These are phyloP conservation scores for Quercus bicolor DNA, from an alignment of 306 rosid genomes.

Conservation along the genomic window DNA sequence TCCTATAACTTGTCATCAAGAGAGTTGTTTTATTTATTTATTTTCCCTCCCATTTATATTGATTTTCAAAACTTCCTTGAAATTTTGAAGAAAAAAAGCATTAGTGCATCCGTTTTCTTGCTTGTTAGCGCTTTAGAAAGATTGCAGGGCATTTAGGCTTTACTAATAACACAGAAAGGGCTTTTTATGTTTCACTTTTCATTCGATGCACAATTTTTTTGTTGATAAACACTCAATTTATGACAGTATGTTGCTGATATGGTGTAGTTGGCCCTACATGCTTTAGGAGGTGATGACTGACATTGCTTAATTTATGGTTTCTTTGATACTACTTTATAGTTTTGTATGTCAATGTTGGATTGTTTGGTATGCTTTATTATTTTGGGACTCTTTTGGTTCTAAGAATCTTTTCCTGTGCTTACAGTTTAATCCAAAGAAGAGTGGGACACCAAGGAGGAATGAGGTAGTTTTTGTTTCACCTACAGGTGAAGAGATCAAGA, in stretches of 20 bases:
- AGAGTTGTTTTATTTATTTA: background rate
- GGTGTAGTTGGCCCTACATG: background rate
- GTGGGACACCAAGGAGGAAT: conserved; percentile 13
- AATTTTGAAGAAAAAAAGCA: background rate
- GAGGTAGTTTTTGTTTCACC: conserved; percentile 19
- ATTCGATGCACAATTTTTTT: background rate
- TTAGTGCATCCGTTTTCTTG: no score
- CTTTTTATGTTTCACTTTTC: background rate
- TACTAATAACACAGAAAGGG: no score
- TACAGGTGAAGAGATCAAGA: conserved; percentile 19
- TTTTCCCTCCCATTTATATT: background rate
- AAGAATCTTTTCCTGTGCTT: background rate
- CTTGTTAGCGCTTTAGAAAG: no score
- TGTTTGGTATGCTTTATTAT: background rate
- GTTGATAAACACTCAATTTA: background rate
- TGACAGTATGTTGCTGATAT: background rate
- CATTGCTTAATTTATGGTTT: background rate
- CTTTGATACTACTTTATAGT: background rate
- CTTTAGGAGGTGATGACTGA: background rate
- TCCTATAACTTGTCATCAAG: background rate
- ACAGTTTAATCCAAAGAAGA: conserved; percentile 2
- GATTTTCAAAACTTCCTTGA: background rate
- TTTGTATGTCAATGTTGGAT: background rate
- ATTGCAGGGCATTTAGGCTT: no score
- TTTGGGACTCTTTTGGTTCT: background rate